Conservation (phyloP, 2,329 filamentous ascomycete genomes). For the Magnaporthiopsis rhizophila region DNA sequence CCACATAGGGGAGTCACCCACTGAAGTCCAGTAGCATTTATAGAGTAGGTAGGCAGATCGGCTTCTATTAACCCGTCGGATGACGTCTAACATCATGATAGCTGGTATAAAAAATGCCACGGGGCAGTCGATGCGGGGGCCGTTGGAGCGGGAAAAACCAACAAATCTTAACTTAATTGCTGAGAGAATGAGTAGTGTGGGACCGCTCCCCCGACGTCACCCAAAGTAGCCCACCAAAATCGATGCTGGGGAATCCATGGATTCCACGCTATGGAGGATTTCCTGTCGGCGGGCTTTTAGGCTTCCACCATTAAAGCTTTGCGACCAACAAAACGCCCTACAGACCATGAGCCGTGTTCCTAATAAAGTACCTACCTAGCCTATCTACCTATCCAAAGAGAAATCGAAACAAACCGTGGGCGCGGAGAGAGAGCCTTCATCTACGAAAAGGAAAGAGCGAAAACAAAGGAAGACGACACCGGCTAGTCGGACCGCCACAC, state of each 20-base stretch:
- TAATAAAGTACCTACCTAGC: too few relatives aligned
- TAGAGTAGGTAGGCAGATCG: too few relatives aligned
- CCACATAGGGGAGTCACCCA: background rate
- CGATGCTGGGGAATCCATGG: too few relatives aligned
- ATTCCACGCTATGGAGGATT: background rate
- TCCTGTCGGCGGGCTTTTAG: too few relatives aligned
- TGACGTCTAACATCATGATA: too few relatives aligned
- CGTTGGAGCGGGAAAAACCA: background rate
- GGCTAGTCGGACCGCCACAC: background rate
- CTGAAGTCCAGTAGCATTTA: too few relatives aligned
- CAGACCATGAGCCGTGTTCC: background rate
- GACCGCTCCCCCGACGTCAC: background rate
- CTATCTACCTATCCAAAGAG: too few relatives aligned
- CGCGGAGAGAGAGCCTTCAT: background rate
- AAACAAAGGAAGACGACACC: background rate
- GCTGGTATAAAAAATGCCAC: too few relatives aligned
- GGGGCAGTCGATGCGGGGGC: too few relatives aligned
- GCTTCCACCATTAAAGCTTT: background rate
- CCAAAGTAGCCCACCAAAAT: too few relatives aligned
- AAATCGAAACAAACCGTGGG: background rate
- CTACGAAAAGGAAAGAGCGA: background rate
- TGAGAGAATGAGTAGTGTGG: background rate
- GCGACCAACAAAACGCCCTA: background rate
- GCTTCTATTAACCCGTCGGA: too few relatives aligned
- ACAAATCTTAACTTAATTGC: background rate